Evolutionary conservation across 1,284 basidiomycete species (phyloP), one percentile per base, ranked within the genome.

Genomic region (Pseudozyma sp.): DNA sequence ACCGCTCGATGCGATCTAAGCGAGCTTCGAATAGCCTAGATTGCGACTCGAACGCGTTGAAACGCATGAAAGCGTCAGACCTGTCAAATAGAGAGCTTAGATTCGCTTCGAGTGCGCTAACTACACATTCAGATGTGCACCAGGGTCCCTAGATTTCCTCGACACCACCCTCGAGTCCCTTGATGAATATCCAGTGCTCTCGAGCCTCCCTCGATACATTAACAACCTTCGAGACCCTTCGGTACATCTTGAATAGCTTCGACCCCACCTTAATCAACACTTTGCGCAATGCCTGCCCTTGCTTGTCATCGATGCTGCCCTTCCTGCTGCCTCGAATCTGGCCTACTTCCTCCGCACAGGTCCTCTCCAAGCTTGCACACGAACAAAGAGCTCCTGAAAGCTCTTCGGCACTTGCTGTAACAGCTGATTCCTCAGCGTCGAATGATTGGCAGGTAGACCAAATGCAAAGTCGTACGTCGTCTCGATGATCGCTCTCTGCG

Each of bases 401-500:
- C n/a, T 31, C 14, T 42, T 13, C 8, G 52, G 52, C 19, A 54
- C 14, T 16, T 54, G 12, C 2, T 40, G 39, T 13, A 44, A 16
- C 21, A 54, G 52, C 21, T 43, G 40, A 1, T 54, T 21, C 14
- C 42, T 19, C 5, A 44, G 38, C 7, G 39, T 3, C 9, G 42
- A 16, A 8, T 44, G 25, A 8, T 14, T 44, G 14, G 21, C 2
- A 10, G 52, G 42, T 4, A 54, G 42, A 40, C 36, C 36, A 12
- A 19, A 44, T 5, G 52, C 52, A 31, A 54, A 54, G 31, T 54
- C 31, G 31, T 44, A 44, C 14, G 52, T 44, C 8, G 40, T 31
- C 16, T 54, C 52, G 21, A 54, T 14, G n/a, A 54, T 44, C 25
- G 25, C 52, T 10, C 52, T 34, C 31, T 54, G 21, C 13, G 52